These are phyloP conservation scores for Pythium biforme DNA, from an alignment of 352 stramenopile species.

Conservation along the genomic window DNA sequence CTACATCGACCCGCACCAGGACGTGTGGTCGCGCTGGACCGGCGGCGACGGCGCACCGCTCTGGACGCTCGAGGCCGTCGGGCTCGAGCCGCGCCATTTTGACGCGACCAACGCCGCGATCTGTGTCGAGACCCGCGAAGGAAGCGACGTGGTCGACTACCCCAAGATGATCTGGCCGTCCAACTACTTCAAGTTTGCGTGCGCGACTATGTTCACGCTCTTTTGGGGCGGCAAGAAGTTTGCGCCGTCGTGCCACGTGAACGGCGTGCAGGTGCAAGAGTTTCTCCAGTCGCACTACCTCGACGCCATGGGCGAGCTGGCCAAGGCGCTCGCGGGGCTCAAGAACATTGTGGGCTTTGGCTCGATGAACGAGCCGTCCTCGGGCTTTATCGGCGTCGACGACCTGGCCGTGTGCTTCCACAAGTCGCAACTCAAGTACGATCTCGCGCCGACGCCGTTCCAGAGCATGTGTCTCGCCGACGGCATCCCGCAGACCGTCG, in stretches of 20 bases:
- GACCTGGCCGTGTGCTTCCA: slow-evolving; percentile 61
- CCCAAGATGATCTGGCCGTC: slow-evolving; percentile 93
- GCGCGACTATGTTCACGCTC: slow-evolving; percentile 91
- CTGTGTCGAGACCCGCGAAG: slow-evolving; percentile 54
- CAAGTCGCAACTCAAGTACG: slow-evolving; percentile 64
- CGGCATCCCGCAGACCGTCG: slow-evolving; percentile 53
- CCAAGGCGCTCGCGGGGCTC: slow-evolving; percentile 55
- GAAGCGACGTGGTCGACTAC: slow-evolving; percentile 35
- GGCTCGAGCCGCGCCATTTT: slow-evolving; percentile 77
- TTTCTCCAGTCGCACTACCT: slow-evolving; percentile 89
- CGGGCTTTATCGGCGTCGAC: slow-evolving; percentile 67
- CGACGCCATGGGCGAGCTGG: slow-evolving; percentile 67
- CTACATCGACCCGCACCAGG: slow-evolving; percentile 91
- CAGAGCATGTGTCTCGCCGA: slow-evolving; percentile 80
- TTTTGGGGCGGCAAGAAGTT: slow-evolving; percentile 82
- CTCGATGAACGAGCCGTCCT: slow-evolving; percentile 90
- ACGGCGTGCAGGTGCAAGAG: slow-evolving; percentile 77
- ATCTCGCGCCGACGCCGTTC: slow-evolving; percentile 73
- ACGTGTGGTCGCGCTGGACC: slow-evolving; percentile 91
- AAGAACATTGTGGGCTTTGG: slow-evolving; percentile 89
- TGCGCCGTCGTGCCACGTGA: slow-evolving; percentile 67
- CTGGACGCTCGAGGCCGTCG: slow-evolving; percentile 85
- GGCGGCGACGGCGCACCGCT: slow-evolving; percentile 87
- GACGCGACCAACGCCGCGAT: slow-evolving; percentile 69
- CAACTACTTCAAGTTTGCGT: slow-evolving; percentile 90